A percentile compares a stretch with the other conserved stretches of the same genome.
Evolutionary conservation across 345 rosid species (phyloP).

Genomic region (Citrus inodora): DNA sequence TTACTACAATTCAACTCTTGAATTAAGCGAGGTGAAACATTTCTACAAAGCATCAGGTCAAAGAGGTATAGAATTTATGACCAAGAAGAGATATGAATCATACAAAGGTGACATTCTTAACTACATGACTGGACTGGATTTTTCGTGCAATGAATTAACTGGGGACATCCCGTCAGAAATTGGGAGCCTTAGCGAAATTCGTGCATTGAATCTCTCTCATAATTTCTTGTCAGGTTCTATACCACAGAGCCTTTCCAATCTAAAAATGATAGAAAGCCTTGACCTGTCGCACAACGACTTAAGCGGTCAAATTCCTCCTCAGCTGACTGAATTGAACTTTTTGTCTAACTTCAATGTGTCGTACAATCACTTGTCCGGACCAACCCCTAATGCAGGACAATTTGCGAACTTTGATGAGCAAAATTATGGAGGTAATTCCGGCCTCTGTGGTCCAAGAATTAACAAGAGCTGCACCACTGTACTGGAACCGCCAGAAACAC

Average conservation of each 20-base stretch:
- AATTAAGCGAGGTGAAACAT: too few species aligned
- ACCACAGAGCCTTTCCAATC: constrained; percentile 19
- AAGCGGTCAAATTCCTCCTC: constrained; percentile 17
- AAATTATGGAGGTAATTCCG: background rate
- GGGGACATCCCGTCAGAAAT: constrained; percentile 18
- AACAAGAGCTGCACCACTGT: background rate
- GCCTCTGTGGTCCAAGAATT: background rate
- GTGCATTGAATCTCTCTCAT: constrained; percentile 18
- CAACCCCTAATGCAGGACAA: background rate
- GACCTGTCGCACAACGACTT: constrained; percentile 7
- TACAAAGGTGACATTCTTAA: constrained; percentile 10
- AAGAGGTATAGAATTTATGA: constrained; percentile 7
- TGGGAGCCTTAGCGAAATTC: constrained; percentile 15
- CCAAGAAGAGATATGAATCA: constrained; percentile 21
- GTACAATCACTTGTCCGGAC: background rate
- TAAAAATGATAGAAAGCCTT: background rate
- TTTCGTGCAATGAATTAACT: constrained; percentile 23
- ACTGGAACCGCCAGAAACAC: background rate
- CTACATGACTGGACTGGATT: constrained; percentile 16
- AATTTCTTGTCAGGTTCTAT: constrained; percentile 9
- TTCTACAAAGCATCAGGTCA: too few species aligned
- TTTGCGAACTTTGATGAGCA: background rate
- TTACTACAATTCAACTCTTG: background rate
- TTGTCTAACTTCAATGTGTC: background rate
- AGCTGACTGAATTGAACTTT: background rate